phyloP scores from a whole-genome alignment of 1,284 basidiomycete genomes.

The Hemileia vastatrix region DNA sequence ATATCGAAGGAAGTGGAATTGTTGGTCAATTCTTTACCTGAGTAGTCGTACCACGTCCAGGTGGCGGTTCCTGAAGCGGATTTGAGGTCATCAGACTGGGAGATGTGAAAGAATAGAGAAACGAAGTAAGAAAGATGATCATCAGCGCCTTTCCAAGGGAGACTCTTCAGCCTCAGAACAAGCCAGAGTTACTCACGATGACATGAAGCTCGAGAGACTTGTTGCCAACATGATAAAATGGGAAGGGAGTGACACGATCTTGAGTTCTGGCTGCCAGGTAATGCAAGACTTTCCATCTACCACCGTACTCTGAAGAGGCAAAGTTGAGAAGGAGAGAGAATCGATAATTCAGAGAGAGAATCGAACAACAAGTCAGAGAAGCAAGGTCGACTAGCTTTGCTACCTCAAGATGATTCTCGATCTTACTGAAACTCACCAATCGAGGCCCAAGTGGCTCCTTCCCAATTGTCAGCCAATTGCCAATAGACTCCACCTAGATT shows the following conservation, averaged over 20 bases:
- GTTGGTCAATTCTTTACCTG: conserved; percentile 48
- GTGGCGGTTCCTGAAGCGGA: conserved; percentile 50
- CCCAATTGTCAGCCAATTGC: conserved; percentile 61
- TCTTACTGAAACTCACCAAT: no score
- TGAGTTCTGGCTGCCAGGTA: conserved; percentile 51
- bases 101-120: no score
- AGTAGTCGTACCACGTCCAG: conserved; percentile 56
- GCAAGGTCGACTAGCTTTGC: background rate
- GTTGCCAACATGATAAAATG: conserved; percentile 55
- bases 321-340: background rate
- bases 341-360: background rate
- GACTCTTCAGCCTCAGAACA: no score
- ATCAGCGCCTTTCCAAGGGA: no score
- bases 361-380: no score
- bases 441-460: conserved; percentile 54
- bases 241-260: conserved; percentile 51
- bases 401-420: background rate
- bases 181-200: no score
- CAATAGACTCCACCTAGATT: conserved; percentile 57
- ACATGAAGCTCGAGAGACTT: conserved; percentile 51
- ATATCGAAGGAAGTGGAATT: conserved; percentile 48
- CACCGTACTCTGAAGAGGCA: conserved; percentile 51
- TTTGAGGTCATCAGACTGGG: conserved; percentile 52
- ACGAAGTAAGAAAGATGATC: no score
- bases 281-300: conserved; percentile 56